Evolutionary conservation across 345 rosid genomes (phyloP).

Genomic region (Ceriops tagal): DNA sequence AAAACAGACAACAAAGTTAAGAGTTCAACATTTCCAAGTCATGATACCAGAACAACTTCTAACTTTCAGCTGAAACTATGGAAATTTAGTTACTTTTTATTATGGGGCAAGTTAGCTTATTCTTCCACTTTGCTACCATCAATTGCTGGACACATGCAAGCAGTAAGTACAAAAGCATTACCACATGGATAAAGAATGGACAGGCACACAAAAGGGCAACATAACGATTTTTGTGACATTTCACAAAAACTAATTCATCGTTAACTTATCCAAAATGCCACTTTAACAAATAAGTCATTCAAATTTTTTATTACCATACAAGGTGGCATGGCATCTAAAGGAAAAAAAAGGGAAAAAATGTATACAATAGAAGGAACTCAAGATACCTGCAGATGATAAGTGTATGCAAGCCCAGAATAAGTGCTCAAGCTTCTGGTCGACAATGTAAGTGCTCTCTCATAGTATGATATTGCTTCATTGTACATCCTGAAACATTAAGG

Average conservation of each 20-base stretch:
- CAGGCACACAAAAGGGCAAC: no score
- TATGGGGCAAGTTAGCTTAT: no score
- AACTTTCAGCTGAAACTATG: no score
- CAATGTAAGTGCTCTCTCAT: constrained; percentile 79
- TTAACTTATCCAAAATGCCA: not conserved
- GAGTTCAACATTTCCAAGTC: not conserved
- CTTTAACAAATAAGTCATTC: no score
- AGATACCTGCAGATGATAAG: constrained; percentile 84
- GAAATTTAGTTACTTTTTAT: no score
- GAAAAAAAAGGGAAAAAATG: not conserved
- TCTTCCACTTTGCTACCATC: no score
- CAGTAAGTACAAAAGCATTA: no score
- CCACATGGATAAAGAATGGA: no score
- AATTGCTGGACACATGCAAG: no score
- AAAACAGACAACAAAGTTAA: not conserved
- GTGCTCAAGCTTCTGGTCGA: constrained; percentile 85
- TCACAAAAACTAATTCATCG: no score
- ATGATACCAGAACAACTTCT: no score
- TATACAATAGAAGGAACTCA: constrained; percentile 5
- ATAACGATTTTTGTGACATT: no score
- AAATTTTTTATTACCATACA: not conserved
- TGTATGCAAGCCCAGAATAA: constrained; percentile 95
- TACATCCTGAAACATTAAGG: constrained; percentile 46
- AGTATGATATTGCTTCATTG: constrained; percentile 63
- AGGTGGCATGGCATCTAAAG: not conserved